Evolutionary conservation across 306 rosid genomes (phyloP), one percentile per base, ranked within the genome.

Genomic region (Prunus davidiana): DNA sequence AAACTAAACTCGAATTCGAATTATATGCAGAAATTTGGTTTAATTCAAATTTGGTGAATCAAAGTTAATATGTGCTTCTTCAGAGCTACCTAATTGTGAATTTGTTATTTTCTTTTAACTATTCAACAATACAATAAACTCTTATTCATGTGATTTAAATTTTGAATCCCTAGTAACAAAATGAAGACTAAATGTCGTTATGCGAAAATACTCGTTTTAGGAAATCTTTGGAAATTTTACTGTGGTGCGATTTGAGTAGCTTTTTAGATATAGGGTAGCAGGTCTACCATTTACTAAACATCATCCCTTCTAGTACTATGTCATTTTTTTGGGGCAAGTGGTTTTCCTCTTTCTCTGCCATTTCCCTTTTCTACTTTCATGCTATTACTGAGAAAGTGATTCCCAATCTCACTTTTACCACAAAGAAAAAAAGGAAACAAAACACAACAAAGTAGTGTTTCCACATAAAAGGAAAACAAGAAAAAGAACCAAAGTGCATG

Each of bases 341-440:
- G 67, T 63, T 43, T 58, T 57, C n/a, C 57, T 45, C 49, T 58
- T 57, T 58, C 56, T 5, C 68, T 24, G 67, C 77, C 67, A 58
- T 58, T 72, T 57, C 25, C 54, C 18, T 73, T 56, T 73, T 73
- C 76, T 63, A 60, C 10, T 60, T 73, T 45, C 77, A 60, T 61
- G 77, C 58, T 27, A 16, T 25, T 72, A 9, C 41, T 58, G 54
- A 41, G 66, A 72, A 72, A 72, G 55, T 57, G 76, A 58, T 43
- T 72, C 76, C 76, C 55, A 46, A 18, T 72, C 67, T 58, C 3
- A 72, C 67, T 43, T 72, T 72, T 24, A 24, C 76, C 76, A 71
- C 67, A 41, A n/a, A 43, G 55, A 72, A 28, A 27, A 57, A 57
- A 55, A 38, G 9, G 43, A 38, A 38, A 38, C 43, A 22, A 38